Conservation (phyloP, 176 grass and related monocot species). For the Carex myosuroides region DNA sequence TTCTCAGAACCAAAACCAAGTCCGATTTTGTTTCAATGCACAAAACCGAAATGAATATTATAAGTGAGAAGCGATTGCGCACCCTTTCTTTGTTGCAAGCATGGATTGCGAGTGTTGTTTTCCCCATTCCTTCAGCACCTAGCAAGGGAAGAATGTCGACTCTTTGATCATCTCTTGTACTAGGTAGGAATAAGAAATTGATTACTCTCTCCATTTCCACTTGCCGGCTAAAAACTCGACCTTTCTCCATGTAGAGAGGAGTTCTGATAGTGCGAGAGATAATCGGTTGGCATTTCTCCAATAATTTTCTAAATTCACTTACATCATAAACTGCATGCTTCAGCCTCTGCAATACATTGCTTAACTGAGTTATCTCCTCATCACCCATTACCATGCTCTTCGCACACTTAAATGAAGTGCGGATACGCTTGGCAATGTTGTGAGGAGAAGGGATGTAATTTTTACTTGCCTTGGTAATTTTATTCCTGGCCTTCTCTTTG, state of each 20-base stretch:
- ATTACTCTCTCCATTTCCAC: constrained; percentile 27
- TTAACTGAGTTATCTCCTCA: neutral
- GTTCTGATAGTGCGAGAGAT: neutral
- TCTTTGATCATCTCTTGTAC: constrained; percentile 3
- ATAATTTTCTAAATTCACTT: constrained; percentile 26
- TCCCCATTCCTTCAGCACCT: constrained; percentile 21
- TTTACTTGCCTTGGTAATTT: neutral
- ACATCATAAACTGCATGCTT: neutral
- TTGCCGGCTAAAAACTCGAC: constrained; percentile 25
- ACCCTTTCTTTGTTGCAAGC: constrained; percentile 29
- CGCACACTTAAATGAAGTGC: neutral
- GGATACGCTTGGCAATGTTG: constrained; percentile 9
- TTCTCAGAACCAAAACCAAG: constrained; percentile 6
- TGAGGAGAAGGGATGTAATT: neutral
- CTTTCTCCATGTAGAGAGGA: neutral
- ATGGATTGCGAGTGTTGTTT: constrained; percentile 23
- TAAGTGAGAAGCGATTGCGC: neutral
- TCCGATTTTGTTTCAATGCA: constrained; percentile 11
- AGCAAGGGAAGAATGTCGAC: constrained; percentile 13
- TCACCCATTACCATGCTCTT: neutral
- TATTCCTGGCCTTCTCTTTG: neutral
- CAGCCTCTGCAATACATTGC: neutral
- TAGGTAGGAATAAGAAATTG: constrained; percentile 23
- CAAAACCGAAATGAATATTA: constrained; percentile 21
- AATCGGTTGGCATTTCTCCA: constrained; percentile 16